phyloP scores from a whole-genome alignment of 495 filamentous ascomycete genomes.

The Lophiotrema nucula region DNA sequence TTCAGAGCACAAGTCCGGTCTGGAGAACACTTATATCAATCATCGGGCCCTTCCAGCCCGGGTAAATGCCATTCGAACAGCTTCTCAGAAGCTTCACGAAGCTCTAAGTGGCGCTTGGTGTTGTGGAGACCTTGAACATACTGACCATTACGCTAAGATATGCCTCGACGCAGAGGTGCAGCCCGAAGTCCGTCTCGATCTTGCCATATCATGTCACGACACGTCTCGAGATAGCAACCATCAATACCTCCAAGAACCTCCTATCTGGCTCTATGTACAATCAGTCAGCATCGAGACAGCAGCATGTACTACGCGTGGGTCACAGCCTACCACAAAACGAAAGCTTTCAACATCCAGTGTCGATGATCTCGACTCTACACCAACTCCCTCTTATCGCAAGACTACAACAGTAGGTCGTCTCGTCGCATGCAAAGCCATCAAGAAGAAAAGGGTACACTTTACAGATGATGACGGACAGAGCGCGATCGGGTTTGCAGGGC shows the following conservation, averaged over 20 bases:
- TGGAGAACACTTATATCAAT: neutral
- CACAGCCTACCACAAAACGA: too few relatives aligned
- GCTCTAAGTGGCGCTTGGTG: constrained; percentile 40
- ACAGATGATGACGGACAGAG: too few relatives aligned
- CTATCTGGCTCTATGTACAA: constrained; percentile 29
- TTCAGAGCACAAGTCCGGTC: constrained; percentile 1
- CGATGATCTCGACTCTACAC: too few relatives aligned
- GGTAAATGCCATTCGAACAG: constrained; percentile 33
- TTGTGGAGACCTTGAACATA: constrained; percentile 32
- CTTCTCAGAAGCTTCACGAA: constrained; percentile 42
- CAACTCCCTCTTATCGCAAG: too few relatives aligned
- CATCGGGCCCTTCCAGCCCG: neutral
- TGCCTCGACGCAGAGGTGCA: constrained; percentile 37
- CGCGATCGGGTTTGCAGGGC: too few relatives aligned
- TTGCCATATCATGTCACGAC: constrained; percentile 27
- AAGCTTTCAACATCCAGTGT: too few relatives aligned
- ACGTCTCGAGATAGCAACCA: neutral
- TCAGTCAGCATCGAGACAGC: constrained; percentile 16
- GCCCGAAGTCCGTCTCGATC: constrained; percentile 11
- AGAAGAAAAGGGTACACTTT: too few relatives aligned
- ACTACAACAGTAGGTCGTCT: too few relatives aligned
- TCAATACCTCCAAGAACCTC: constrained; percentile 22
- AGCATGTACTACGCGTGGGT: too few relatives aligned
- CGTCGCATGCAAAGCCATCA: too few relatives aligned
- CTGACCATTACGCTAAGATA: constrained; percentile 39